Evolutionary conservation across 164 flowering plant species (phyloP).

Genomic region (Platanus orientalis): DNA sequence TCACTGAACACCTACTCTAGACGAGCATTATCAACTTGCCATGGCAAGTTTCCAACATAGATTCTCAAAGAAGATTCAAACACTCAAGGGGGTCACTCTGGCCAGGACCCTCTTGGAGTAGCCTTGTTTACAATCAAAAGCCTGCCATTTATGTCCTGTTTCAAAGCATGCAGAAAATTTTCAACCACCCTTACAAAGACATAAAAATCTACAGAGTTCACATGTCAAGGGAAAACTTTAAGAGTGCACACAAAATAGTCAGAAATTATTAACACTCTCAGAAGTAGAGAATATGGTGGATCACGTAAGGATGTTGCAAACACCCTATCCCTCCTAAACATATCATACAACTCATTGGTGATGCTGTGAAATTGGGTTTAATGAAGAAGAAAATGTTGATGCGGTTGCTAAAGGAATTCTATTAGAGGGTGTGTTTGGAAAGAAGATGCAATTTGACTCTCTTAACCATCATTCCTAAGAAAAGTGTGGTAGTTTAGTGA

Average conservation of each 20-base stretch:
- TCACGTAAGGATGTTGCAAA: not conserved
- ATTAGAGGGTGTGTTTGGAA: no score
- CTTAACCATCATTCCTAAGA: no score
- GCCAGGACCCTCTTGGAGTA: constrained; percentile 67
- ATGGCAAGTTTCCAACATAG: constrained; percentile 63
- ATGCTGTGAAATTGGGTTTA: not conserved
- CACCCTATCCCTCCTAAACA: not conserved
- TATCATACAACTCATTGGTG: not conserved
- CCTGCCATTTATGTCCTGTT: constrained; percentile 76
- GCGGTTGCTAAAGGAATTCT: no score
- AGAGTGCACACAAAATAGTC: not conserved
- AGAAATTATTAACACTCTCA: not conserved
- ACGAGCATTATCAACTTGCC: constrained; percentile 57
- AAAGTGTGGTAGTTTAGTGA: no score
- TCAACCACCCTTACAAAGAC: not conserved
- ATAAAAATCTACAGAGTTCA: not conserved
- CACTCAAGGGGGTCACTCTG: constrained; percentile 52
- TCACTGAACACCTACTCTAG: constrained; percentile 60
- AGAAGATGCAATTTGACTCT: no score
- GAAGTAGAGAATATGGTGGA: not conserved
- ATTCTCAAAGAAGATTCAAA: constrained; percentile 41
- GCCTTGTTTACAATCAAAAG: constrained; percentile 84
- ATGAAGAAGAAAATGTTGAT: not conserved
- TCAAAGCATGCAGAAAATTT: constrained; percentile 5
- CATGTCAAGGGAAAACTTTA: not conserved